phyloP scores from a whole-genome alignment of 1,284 basidiomycete species.

The Hypsizygus ulmarius region DNA sequence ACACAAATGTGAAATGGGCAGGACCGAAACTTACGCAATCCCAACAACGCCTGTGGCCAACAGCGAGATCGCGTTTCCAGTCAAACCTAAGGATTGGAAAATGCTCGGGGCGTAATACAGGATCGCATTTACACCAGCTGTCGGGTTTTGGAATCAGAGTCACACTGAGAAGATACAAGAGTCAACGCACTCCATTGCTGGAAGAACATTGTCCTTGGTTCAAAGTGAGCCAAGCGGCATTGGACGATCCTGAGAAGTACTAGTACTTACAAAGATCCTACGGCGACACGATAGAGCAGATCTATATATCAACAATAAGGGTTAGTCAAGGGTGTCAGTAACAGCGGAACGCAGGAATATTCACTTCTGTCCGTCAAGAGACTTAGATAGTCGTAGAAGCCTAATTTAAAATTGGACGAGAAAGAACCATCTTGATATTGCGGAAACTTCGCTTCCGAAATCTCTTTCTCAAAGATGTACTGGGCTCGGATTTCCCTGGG shows the following conservation, averaged over 20 bases:
- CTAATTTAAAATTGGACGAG: conserved; percentile 59
- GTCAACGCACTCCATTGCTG: conserved; percentile 52
- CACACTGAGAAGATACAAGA: conserved; percentile 24
- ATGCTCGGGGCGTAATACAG: conserved; percentile 71
- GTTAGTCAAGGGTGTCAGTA: background rate
- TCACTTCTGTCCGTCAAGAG: conserved; percentile 50
- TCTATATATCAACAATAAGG: conserved; percentile 29
- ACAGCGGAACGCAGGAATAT: conserved; percentile 18
- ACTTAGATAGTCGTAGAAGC: conserved; percentile 55
- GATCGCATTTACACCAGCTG: conserved; percentile 57
- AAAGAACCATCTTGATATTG: conserved; percentile 62
- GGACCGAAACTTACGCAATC: conserved; percentile 53
- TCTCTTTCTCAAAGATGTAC: conserved; percentile 70
- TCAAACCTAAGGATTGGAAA: conserved; percentile 56
- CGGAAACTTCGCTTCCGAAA: conserved; percentile 53
- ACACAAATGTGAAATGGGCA: background rate
- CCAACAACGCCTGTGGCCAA: conserved; percentile 84
- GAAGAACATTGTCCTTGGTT: conserved; percentile 65
- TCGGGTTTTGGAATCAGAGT: background rate
- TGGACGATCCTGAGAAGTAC: too few species aligned
- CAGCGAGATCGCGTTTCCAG: conserved; percentile 58
- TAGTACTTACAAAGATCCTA: conserved; percentile 58
- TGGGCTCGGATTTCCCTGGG: conserved; percentile 75
- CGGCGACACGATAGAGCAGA: conserved; percentile 55
- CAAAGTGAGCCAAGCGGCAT: background rate